Percentiles rank a stretch among this genome's conserved stretches.
Evolutionary conservation across 208 protist species (phyloP).

Genomic region (Leishmania major): DNA sequence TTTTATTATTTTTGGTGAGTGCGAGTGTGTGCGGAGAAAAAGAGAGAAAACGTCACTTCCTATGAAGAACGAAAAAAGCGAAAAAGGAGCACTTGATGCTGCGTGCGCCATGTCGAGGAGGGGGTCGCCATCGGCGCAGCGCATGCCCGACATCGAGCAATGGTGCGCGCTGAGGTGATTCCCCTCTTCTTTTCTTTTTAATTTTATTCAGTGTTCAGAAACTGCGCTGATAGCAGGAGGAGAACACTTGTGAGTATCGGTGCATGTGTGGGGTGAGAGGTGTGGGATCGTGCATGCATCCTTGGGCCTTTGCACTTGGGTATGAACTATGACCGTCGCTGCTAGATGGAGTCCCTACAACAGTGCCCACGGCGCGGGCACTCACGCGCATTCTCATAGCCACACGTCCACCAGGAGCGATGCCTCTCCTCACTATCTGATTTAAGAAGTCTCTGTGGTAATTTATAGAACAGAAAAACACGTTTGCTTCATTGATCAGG

Average conservation of each 20-base stretch:
- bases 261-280: background rate
- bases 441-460: constrained; percentile 7
- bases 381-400: background rate
- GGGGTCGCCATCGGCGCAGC: background rate
- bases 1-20: background rate
- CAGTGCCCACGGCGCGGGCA: background rate
- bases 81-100: background rate
- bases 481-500: background rate
- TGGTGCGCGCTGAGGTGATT: background rate
- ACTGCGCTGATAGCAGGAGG: constrained; percentile 2
- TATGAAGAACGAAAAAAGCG: background rate
- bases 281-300: background rate
- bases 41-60: background rate
- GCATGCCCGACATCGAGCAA: background rate
- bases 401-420: background rate
- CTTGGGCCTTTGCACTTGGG: background rate
- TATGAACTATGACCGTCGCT: too few relatives aligned
- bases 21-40: background rate
- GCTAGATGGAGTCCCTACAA: background rate
- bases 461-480: constrained; percentile 13
- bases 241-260: background rate
- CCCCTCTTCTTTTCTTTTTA: background rate
- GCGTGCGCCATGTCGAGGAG: background rate
- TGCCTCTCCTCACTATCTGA: background rate
- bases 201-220: background rate